Evolutionary conservation across 1,139 yeast genomes (phyloP), one percentile per base, ranked within the genome.

Genomic region (Lodderomyces pseudojiufengensis): DNA sequence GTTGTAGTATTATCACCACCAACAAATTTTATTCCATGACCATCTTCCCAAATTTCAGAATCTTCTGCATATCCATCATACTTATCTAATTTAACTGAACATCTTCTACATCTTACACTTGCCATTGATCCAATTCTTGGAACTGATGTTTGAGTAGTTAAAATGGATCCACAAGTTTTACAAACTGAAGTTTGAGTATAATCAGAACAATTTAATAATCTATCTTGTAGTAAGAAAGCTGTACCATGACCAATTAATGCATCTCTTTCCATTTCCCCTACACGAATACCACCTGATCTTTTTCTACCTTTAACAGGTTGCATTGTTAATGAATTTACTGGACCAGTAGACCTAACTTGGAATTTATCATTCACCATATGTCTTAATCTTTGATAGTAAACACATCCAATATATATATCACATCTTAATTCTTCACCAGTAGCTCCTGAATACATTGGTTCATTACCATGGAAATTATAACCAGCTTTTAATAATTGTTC

Each of bases 191-290:
- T 80, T 57, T 88, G 96, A 1, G 97, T 79, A 67, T 94, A 94
- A 63, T 92, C 99, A 14, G 96, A 85, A 59, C 96, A 88, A 64
- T 94, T 92, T 60, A 94, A 74, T 56, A 92, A 73, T 65, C 99
- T 83, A 60, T 92, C 99, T 62, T 92, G 98, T 49, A 92, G 70
- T 54, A 92, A 69, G 78, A 78, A 92, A 1, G 98, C 88, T n/a
- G 98, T 84, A 65, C 98, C 99, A 58, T 94, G 98, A 44, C 98
- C 99, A 59, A 92, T 88, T 52, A 92, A 72, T 2, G 98, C 98
- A 73, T 92, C 99, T 70, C 98, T 85, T 69, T 92, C 99, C 99
- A 92, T 92, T 64, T 92, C 98, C 60, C 98, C 98, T 28, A 92
- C 95, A 75, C 99, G 95, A 51, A 92, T 92, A 83, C 99, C 99